Conservation (phyloP, 2,329 filamentous ascomycete genomes). For the Xylaria sp. region DNA sequence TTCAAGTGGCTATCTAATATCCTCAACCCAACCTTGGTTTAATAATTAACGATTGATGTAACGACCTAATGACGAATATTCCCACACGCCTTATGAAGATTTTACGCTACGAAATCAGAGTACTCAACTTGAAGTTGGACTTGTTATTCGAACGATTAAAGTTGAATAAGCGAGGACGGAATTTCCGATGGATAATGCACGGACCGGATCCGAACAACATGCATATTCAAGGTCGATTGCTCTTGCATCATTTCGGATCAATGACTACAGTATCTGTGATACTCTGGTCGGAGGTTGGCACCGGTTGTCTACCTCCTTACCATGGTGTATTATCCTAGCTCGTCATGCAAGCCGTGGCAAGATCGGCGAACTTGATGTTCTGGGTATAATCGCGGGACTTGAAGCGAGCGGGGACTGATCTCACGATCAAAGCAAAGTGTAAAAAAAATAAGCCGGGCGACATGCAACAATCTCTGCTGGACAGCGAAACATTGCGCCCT, state of each 20-base stretch:
- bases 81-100: constrained; percentile 56
- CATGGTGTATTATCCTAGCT: constrained; percentile 42
- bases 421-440: constrained; percentile 42
- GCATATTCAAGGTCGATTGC: constrained; percentile 46
- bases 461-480: constrained; percentile 45
- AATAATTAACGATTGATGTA: constrained; percentile 59
- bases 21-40: constrained; percentile 52
- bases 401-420: constrained; percentile 46
- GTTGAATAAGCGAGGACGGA: constrained; percentile 45
- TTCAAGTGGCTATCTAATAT: constrained; percentile 52
- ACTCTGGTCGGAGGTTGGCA: constrained; percentile 46
- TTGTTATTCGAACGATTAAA: constrained; percentile 46
- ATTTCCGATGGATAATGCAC: constrained; percentile 44
- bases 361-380: constrained; percentile 43
- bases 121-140: constrained; percentile 50
- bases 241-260: constrained; percentile 43
- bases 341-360: constrained; percentile 45
- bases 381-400: constrained; percentile 43
- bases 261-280: constrained; percentile 46
- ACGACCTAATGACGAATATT: constrained; percentile 51
- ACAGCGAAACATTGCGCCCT: constrained; percentile 48
- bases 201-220: constrained; percentile 44
- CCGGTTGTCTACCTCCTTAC: constrained; percentile 46
- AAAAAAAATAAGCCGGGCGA: constrained; percentile 47
- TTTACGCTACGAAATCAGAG: constrained; percentile 54